These are phyloP conservation scores for Lentinula novae-zelandiae DNA, from an alignment of 1,284 basidiomycete species.

Conservation along the genomic window DNA sequence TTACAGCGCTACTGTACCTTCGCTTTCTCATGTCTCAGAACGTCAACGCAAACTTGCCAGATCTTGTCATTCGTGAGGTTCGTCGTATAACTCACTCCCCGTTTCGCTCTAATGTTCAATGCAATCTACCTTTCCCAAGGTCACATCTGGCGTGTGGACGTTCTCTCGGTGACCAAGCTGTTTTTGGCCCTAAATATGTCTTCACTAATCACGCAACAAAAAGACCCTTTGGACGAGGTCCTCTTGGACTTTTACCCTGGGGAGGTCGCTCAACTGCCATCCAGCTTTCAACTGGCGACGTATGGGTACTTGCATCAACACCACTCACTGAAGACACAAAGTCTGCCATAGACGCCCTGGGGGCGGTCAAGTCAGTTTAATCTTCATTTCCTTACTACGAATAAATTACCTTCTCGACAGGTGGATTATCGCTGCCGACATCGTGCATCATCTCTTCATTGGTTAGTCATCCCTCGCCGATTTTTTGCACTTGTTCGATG, in stretches of 20 bases:
- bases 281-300: constrained; percentile 52
- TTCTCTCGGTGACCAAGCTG: constrained; percentile 14
- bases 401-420: constrained; percentile 27
- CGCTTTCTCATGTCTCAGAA: constrained; percentile 41
- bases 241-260: constrained; percentile 48
- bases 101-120: not conserved
- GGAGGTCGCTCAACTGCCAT: constrained; percentile 72
- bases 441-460: constrained; percentile 65
- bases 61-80: constrained; percentile 18
- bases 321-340: constrained; percentile 75
- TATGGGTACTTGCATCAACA: constrained; percentile 82
- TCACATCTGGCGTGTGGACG: constrained; percentile 15
- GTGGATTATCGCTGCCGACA: constrained; percentile 64
- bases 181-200: not conserved
- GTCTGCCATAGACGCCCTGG: constrained; percentile 66
- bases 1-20: not conserved
- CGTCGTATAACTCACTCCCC: not conserved
- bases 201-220: not conserved
- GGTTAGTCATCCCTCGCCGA: constrained; percentile 31
- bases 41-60: not conserved
- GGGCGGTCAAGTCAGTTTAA: constrained; percentile 64
- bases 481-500: not conserved
- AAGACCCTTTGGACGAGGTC: constrained; percentile 47
- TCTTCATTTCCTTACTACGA: not conserved
- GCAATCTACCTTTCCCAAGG: not conserved